Conservation (phyloP, 495 filamentous ascomycete genomes). For the Evansstolkia leycettana region DNA sequence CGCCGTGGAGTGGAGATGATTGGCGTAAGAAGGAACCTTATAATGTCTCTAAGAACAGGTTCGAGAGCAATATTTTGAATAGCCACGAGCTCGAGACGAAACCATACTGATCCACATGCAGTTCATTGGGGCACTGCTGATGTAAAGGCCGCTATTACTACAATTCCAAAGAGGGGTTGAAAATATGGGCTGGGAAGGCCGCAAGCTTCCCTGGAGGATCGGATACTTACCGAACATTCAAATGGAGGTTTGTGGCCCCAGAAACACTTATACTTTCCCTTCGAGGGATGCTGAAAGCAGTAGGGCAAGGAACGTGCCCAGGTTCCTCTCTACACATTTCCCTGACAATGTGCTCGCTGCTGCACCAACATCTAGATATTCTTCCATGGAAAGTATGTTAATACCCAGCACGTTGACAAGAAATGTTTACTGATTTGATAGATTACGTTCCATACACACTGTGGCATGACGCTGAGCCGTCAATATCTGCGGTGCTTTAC, state of each 20-base stretch:
- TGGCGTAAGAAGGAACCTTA: conserved; percentile 34
- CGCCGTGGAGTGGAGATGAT: conserved; percentile 51
- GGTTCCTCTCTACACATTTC: conserved; percentile 45
- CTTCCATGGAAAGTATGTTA: conserved; percentile 42
- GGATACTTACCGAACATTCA: conserved; percentile 46
- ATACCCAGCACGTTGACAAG: not conserved
- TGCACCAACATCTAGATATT: conserved; percentile 45
- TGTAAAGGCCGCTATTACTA: conserved; percentile 37
- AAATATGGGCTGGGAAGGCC: conserved; percentile 32
- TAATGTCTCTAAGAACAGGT: too few relatives aligned
- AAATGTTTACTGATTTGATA: conserved; percentile 11
- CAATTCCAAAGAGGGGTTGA: conserved; percentile 41
- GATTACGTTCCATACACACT: conserved; percentile 48
- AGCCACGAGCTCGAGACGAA: too few relatives aligned
- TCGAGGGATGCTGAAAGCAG: conserved; percentile 2
- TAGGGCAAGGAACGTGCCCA: conserved; percentile 38
- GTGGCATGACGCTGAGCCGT: conserved; percentile 41
- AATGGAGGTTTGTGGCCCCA: conserved; percentile 33
- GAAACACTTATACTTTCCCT: not conserved
- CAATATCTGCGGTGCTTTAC: conserved; percentile 27
- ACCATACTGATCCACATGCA: conserved; percentile 13
- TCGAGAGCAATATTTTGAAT: too few relatives aligned
- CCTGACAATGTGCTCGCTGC: conserved; percentile 46
- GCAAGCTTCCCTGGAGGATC: conserved; percentile 29
- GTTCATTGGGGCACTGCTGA: conserved; percentile 47